Conservation (phyloP, 2,329 filamentous ascomycete species). For the Macrophomina tecta region DNA sequence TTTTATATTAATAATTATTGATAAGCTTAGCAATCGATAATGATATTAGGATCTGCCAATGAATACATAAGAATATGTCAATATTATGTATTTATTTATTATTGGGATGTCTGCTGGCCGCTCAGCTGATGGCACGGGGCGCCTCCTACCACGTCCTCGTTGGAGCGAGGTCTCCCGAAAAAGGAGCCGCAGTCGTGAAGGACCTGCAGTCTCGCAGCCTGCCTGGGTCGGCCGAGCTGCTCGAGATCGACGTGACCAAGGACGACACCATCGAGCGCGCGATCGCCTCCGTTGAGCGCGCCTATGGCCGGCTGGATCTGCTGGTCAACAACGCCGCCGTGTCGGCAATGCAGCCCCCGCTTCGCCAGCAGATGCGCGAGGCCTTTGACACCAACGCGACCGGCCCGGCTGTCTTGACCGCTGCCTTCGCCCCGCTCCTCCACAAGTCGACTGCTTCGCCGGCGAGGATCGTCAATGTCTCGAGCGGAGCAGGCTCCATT, state of each 20-base stretch:
- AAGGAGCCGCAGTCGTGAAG: conserved; percentile 37
- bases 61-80: too few species aligned
- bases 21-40: too few species aligned
- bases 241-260: conserved; percentile 51
- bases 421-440: conserved; percentile 30
- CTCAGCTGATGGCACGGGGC: conserved; percentile 42
- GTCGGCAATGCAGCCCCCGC: conserved; percentile 46
- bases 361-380: conserved; percentile 4
- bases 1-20: too few species aligned
- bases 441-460: conserved; percentile 14
- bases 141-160: conserved; percentile 38
- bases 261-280: conserved; percentile 51
- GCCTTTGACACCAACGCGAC: conserved; percentile 41
- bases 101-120: too few species aligned
- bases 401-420: conserved; percentile 37
- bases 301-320: conserved; percentile 45
- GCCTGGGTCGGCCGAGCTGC: conserved; percentile 41
- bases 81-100: too few species aligned
- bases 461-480: conserved; percentile 43
- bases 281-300: conserved; percentile 35
- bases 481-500: conserved; percentile 44
- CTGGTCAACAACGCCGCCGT: conserved; percentile 56
- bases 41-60: too few species aligned
- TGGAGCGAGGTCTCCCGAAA: conserved; percentile 26
- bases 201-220: conserved; percentile 37